Evolutionary conservation across 1,284 basidiomycete genomes (phyloP).

Genomic region (Phellinidium pouzarii): DNA sequence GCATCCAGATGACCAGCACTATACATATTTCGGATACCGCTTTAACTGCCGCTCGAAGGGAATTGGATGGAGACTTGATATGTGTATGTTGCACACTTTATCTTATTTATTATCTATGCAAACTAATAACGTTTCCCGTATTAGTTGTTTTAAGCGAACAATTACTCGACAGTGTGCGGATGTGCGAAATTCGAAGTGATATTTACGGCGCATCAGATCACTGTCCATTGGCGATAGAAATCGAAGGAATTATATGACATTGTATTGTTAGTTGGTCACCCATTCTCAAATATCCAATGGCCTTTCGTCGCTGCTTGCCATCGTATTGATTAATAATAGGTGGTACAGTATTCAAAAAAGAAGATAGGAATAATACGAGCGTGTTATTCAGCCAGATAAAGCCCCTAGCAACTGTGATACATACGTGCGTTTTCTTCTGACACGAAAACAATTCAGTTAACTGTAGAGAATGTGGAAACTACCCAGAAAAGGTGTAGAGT

Average conservation of each 20-base stretch:
- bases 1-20: slow-evolving; percentile 67
- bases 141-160: slow-evolving; percentile 69
- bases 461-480: too few relatives aligned
- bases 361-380: too few relatives aligned
- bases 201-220: slow-evolving; percentile 85
- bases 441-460: too few relatives aligned
- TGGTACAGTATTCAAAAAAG: too few relatives aligned
- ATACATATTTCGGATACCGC: slow-evolving; percentile 82
- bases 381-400: too few relatives aligned
- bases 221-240: slow-evolving; percentile 72
- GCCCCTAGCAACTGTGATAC: too few relatives aligned
- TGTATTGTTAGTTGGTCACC: too few relatives aligned
- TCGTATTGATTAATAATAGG: too few relatives aligned
- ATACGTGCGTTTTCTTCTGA: too few relatives aligned
- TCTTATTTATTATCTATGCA: background rate
- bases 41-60: slow-evolving; percentile 78
- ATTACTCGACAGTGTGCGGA: slow-evolving; percentile 52
- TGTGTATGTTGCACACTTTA: slow-evolving; percentile 51
- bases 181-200: slow-evolving; percentile 77
- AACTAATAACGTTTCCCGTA: slow-evolving; percentile 6
- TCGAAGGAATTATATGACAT: slow-evolving; percentile 26
- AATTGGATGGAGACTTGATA: slow-evolving; percentile 83
- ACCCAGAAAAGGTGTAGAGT: too few relatives aligned
- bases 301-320: too few relatives aligned
- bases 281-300: too few relatives aligned